Evolutionary conservation across 371 early-diverging fungal species (phyloP).

Genomic region (Actinomucor elegans): DNA sequence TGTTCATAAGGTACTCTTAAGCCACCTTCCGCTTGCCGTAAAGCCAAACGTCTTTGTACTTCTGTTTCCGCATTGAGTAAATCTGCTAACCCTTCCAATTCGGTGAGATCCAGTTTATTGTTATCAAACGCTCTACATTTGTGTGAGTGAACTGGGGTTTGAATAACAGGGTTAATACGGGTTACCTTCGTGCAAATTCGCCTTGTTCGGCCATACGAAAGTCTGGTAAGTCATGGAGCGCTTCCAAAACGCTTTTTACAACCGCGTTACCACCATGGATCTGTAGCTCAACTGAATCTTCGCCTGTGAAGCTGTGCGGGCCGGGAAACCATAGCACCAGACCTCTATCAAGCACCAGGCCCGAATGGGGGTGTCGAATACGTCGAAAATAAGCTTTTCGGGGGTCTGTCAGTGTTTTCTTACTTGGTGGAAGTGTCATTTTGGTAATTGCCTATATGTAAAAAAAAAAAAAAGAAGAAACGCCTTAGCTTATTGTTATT

Average conservation of each 20-base stretch:
- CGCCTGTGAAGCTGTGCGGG: constrained; percentile 80
- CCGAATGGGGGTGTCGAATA: constrained; percentile 50
- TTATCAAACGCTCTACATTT: constrained; percentile 73
- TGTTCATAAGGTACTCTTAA: constrained; percentile 59
- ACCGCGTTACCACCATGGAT: constrained; percentile 82
- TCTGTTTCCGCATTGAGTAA: constrained; percentile 84
- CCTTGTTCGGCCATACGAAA: constrained; percentile 77
- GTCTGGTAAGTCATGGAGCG: constrained; percentile 43
- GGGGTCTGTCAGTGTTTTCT: constrained; percentile 28
- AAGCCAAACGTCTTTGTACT: constrained; percentile 67
- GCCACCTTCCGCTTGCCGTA: constrained; percentile 76
- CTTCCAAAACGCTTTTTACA: constrained; percentile 57
- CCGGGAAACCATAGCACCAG: constrained; percentile 71
- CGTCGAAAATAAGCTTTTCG: constrained; percentile 53
- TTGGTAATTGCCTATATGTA: constrained; percentile 16
- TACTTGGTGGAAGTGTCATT: constrained; percentile 12
- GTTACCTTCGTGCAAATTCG: constrained; percentile 71
- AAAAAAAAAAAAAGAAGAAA: no score
- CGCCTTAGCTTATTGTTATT: not conserved
- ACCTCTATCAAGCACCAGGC: constrained; percentile 58
- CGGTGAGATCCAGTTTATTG: constrained; percentile 77
- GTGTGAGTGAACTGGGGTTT: not conserved
- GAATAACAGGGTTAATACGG: not conserved
- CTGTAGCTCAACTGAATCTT: constrained; percentile 80
- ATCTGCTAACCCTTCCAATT: constrained; percentile 80